Conservation (phyloP, 176 grass and related monocot genomes). For the Elaeis guineensis region DNA sequence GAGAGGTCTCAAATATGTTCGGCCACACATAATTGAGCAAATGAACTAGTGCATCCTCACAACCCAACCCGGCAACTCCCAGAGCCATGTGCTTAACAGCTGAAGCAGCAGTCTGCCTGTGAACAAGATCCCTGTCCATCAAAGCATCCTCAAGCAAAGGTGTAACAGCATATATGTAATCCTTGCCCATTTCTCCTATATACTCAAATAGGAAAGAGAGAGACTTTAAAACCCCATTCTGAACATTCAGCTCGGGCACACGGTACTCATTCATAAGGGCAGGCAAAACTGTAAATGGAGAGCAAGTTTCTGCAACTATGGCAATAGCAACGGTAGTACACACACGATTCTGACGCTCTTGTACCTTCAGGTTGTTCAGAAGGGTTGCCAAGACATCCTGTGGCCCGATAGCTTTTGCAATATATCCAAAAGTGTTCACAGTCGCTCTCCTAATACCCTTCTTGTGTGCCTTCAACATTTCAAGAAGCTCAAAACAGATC, state of each 20-base stretch:
- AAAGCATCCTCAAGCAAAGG: constrained; percentile 95
- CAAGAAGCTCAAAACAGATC: constrained; percentile 94
- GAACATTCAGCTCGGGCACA: constrained; percentile 89
- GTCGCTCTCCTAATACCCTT: constrained; percentile 93
- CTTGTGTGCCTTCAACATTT: constrained; percentile 99
- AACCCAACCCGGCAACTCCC: constrained; percentile 88
- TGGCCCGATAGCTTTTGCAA: constrained; percentile 93
- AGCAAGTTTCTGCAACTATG: constrained; percentile 96
- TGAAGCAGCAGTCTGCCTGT: constrained; percentile 90
- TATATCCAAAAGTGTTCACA: constrained; percentile 99
- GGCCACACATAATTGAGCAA: constrained; percentile 94
- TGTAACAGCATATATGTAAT: constrained; percentile 94
- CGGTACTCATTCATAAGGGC: constrained; percentile 95
- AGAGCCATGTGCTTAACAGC: constrained; percentile 95
- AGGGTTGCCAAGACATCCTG: constrained; percentile 91
- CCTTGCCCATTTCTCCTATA: constrained; percentile 98
- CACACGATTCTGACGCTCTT: constrained; percentile 93
- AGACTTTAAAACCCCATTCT: constrained; percentile 95
- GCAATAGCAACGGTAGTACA: constrained; percentile 94
- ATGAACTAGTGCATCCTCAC: constrained; percentile 97
- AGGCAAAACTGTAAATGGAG: constrained; percentile 85
- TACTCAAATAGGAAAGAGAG: constrained; percentile 97
- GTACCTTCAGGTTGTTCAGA: constrained; percentile 90
- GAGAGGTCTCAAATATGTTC: constrained; percentile 95
- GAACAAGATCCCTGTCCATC: constrained; percentile 94